A percentile compares a stretch with the other conserved stretches of the same genome.
phyloP scores from a whole-genome alignment of 2,329 filamentous ascomycete species.

The Huntiella abstrusa region DNA sequence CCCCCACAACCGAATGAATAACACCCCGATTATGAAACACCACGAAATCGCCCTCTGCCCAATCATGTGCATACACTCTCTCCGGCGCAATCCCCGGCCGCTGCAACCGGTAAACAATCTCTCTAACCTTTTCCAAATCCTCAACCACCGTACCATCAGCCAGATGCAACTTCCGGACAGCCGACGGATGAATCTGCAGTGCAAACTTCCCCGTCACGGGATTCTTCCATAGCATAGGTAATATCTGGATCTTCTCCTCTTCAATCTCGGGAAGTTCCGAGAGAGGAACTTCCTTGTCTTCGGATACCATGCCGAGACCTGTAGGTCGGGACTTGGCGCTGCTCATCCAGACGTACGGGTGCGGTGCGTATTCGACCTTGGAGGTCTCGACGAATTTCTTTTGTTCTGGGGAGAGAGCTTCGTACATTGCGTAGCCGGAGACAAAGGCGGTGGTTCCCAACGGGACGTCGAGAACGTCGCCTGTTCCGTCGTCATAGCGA shows the following conservation, averaged over 20 bases:
- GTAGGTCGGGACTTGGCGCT: slow-evolving; percentile 44
- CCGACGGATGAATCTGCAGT: slow-evolving; percentile 56
- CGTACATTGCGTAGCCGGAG: slow-evolving; percentile 52
- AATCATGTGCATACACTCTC: slow-evolving; percentile 55
- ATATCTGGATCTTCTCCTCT: slow-evolving; percentile 44
- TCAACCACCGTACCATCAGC: slow-evolving; percentile 49
- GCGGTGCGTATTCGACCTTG: slow-evolving; percentile 55
- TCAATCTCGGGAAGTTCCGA: slow-evolving; percentile 47
- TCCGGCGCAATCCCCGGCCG: slow-evolving; percentile 51
- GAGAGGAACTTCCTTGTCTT: slow-evolving; percentile 40
- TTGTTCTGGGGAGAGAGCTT: slow-evolving; percentile 43
- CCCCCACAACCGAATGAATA: slow-evolving; percentile 56
- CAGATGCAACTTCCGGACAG: slow-evolving; percentile 49
- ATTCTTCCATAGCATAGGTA: slow-evolving; percentile 65
- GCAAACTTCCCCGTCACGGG: slow-evolving; percentile 50
- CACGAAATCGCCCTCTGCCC: slow-evolving; percentile 58
- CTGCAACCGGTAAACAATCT: slow-evolving; percentile 50
- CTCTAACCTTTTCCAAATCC: slow-evolving; percentile 44
- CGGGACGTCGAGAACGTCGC: slow-evolving; percentile 46
- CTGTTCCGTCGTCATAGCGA: slow-evolving; percentile 53
- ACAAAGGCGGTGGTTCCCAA: slow-evolving; percentile 63
- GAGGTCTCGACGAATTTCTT: slow-evolving; percentile 48
- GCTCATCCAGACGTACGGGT: slow-evolving; percentile 72
- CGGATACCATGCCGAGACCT: slow-evolving; percentile 52
- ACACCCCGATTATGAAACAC: slow-evolving; percentile 64